These are phyloP conservation scores for Fusarium coicis DNA, from an alignment of 2,329 filamentous ascomycete species.

Conservation along the genomic window DNA sequence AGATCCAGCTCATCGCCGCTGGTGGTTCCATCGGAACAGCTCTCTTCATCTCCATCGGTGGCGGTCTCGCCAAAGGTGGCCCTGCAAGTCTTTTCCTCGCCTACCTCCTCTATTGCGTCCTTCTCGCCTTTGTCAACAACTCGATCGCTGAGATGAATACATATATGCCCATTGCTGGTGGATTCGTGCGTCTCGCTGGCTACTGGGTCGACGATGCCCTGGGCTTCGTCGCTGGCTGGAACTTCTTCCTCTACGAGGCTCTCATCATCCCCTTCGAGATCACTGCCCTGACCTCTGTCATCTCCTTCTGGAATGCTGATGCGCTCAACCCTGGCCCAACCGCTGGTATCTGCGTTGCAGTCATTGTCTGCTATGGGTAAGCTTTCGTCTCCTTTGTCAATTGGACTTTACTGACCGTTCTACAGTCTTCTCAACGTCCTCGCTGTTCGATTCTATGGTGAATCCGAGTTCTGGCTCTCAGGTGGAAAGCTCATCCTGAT, in stretches of 20 bases:
- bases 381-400: not conserved
- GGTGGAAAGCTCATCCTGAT: constrained; percentile 54
- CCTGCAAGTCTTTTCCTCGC: constrained; percentile 30
- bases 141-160: constrained; percentile 37
- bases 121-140: constrained; percentile 34
- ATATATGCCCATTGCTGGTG: constrained; percentile 32
- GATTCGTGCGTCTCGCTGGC: constrained; percentile 30
- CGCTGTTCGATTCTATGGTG: constrained; percentile 56
- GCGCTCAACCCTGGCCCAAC: constrained; percentile 50
- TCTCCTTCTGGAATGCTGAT: constrained; percentile 60
- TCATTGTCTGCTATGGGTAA: constrained; percentile 55
- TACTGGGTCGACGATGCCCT: constrained; percentile 34
- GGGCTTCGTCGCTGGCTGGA: constrained; percentile 34
- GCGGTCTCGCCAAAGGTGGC: constrained; percentile 31
- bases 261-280: constrained; percentile 63
- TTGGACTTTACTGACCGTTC: not conserved
- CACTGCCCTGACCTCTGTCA: constrained; percentile 60
- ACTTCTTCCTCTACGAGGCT: constrained; percentile 53
- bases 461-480: constrained; percentile 59
- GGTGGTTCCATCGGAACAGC: constrained; percentile 36
- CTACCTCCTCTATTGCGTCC: constrained; percentile 17
- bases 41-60: constrained; percentile 38
- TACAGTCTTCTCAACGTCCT: constrained; percentile 52
- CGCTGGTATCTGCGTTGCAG: constrained; percentile 57
- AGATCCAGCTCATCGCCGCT: constrained; percentile 46